A percentile compares a stretch with the other conserved stretches of the same genome.
Conservation (phyloP, 2,329 filamentous ascomycete species). For the Bipolaris sorokiniana region DNA sequence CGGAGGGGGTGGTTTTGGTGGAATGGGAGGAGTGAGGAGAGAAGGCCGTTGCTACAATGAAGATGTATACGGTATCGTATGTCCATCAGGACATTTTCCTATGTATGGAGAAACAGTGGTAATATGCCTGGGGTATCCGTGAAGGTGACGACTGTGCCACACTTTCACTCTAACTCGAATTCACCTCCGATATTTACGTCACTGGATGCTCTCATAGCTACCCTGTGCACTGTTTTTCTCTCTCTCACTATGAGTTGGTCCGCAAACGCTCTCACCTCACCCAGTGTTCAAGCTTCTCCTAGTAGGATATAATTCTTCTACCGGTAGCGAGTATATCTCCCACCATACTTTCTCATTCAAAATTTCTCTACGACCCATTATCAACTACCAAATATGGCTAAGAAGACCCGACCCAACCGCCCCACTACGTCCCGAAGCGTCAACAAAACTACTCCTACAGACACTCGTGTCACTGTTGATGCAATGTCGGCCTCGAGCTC, state of each 20-base stretch:
- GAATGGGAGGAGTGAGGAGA: slow-evolving; percentile 26
- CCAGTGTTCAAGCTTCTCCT: background rate
- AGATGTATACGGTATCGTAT: background rate
- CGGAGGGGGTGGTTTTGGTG: slow-evolving; percentile 34
- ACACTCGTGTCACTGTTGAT: too few relatives aligned
- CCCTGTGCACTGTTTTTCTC: background rate
- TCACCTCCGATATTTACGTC: background rate
- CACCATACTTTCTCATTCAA: background rate
- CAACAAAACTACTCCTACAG: too few relatives aligned
- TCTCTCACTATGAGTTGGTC: background rate
- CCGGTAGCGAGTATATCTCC: background rate
- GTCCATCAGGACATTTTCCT: background rate
- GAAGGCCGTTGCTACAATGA: slow-evolving; percentile 27
- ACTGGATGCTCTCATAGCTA: background rate
- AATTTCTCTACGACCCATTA: background rate
- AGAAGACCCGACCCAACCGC: too few relatives aligned
- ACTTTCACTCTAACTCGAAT: background rate
- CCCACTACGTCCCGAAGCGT: too few relatives aligned
- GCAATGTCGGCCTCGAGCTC: too few relatives aligned
- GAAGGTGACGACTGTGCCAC: background rate
- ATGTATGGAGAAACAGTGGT: background rate
- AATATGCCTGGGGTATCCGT: background rate
- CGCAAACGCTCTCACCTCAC: background rate
- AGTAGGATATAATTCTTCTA: background rate
- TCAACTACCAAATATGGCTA: too few relatives aligned